Evolutionary conservation across 352 stramenopile species (phyloP).

Genomic region (Salisapilia sapeloensis): DNA sequence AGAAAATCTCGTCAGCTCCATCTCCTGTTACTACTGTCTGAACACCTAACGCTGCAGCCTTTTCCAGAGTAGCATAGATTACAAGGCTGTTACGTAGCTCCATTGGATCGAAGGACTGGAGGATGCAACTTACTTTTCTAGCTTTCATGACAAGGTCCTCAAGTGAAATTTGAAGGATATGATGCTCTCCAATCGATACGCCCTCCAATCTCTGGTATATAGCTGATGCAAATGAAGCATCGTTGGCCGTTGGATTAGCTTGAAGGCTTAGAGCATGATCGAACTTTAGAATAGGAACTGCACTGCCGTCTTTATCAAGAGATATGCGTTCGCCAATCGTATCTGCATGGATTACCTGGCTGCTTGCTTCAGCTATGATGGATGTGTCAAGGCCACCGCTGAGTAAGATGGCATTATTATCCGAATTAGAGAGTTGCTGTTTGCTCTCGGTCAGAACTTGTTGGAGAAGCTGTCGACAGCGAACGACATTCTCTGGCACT

Average conservation of each 20-base stretch:
- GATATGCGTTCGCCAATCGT: constrained; percentile 14
- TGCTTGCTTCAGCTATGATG: constrained; percentile 40
- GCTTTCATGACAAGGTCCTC: constrained; percentile 31
- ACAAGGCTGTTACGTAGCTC: constrained; percentile 76
- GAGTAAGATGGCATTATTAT: constrained; percentile 25
- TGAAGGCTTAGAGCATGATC: constrained; percentile 38
- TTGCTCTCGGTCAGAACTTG: constrained; percentile 23
- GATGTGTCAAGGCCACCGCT: constrained; percentile 58
- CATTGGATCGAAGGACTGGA: constrained; percentile 75
- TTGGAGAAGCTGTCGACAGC: constrained; percentile 33
- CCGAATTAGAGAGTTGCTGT: too few relatives aligned
- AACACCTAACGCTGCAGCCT: constrained; percentile 30
- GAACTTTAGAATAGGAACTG: constrained; percentile 26
- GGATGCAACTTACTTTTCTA: constrained; percentile 15
- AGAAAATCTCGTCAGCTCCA: constrained; percentile 78
- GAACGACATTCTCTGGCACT: constrained; percentile 12
- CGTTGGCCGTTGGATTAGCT: constrained; percentile 13
- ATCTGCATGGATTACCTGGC: constrained; percentile 10
- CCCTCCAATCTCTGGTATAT: constrained; percentile 23
- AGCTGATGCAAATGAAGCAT: constrained; percentile 18
- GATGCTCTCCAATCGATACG: constrained; percentile 37
- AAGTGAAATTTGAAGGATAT: constrained; percentile 31
- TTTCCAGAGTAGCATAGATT: constrained; percentile 51
- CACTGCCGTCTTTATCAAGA: constrained; percentile 14
- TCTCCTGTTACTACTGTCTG: constrained; percentile 64